Percentiles rank a stretch among this genome's conserved stretches.
phyloP scores from a whole-genome alignment of 768 basidiomycete species.

The Calocybe gangraenosa region DNA sequence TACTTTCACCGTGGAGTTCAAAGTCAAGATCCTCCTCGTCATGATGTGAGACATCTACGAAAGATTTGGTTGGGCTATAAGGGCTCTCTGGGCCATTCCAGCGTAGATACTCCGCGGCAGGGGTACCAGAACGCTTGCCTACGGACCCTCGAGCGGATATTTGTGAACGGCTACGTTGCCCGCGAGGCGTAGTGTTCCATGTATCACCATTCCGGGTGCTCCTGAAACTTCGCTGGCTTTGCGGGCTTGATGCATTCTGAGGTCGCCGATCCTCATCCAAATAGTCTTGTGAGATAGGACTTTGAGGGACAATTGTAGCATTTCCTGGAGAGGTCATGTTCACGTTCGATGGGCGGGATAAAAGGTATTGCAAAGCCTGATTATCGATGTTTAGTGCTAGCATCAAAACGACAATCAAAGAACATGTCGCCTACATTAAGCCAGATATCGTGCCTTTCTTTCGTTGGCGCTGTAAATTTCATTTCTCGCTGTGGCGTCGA shows the following conservation, averaged over 20 bases:
- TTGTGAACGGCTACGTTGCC: constrained; percentile 75
- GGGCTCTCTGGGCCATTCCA: constrained; percentile 75
- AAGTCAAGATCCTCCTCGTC: constrained; percentile 74
- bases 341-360: constrained; percentile 61
- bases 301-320: constrained; percentile 34
- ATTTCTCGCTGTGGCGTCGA: constrained; percentile 94
- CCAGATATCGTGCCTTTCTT: constrained; percentile 98
- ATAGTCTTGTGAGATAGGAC: constrained; percentile 44
- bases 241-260: constrained; percentile 52
- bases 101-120: constrained; percentile 86
- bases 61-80: constrained; percentile 70
- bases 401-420: constrained; percentile 7
- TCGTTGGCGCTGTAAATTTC: constrained; percentile 96
- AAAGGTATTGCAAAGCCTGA: constrained; percentile 88
- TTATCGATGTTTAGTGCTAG: constrained; percentile 13
- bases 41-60: constrained; percentile 45
- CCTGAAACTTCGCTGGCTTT: constrained; percentile 68
- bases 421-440: constrained; percentile 56
- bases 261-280: constrained; percentile 52
- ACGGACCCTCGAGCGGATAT: constrained; percentile 70
- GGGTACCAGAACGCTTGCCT: constrained; percentile 85
- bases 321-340: constrained; percentile 36
- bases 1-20: constrained; percentile 71
- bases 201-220: constrained; percentile 56
- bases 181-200: constrained; percentile 75